Conservation (phyloP, 176 grass and related monocot species). For the Thalia dealbata region DNA sequence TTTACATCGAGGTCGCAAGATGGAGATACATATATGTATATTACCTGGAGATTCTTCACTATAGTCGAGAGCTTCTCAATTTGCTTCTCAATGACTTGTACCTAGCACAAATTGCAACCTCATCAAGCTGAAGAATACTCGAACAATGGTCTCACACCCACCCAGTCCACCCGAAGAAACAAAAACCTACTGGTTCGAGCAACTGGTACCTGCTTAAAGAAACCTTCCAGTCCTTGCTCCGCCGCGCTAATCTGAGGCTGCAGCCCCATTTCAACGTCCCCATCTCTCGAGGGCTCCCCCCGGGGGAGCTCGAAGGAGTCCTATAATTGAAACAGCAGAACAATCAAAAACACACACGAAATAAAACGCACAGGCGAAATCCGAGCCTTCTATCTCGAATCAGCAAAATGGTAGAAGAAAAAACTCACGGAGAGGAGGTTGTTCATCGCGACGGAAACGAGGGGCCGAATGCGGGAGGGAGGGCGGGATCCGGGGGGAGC, state of each 20-base stretch:
- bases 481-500: background rate
- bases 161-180: no score
- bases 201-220: slow-evolving; percentile 52
- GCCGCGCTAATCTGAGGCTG: slow-evolving; percentile 27
- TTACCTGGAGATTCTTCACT: slow-evolving; percentile 72
- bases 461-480: background rate
- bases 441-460: background rate
- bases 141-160: background rate
- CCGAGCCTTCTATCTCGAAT: background rate
- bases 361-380: background rate
- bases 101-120: slow-evolving; percentile 32
- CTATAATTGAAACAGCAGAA: slow-evolving; percentile 12
- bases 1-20: no score
- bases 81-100: slow-evolving; percentile 58
- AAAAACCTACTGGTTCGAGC: slow-evolving; percentile 6
- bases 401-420: no score
- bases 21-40: no score
- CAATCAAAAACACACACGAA: background rate
- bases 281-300: slow-evolving; percentile 29
- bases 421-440: slow-evolving; percentile 1
- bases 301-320: slow-evolving; percentile 48
- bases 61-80: slow-evolving; percentile 55
- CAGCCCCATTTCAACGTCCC: slow-evolving; percentile 58
- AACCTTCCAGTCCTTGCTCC: slow-evolving; percentile 52
- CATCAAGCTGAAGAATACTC: slow-evolving; percentile 15